phyloP scores from a whole-genome alignment of 2,329 filamentous ascomycete species.

The Microdochium nivale region DNA sequence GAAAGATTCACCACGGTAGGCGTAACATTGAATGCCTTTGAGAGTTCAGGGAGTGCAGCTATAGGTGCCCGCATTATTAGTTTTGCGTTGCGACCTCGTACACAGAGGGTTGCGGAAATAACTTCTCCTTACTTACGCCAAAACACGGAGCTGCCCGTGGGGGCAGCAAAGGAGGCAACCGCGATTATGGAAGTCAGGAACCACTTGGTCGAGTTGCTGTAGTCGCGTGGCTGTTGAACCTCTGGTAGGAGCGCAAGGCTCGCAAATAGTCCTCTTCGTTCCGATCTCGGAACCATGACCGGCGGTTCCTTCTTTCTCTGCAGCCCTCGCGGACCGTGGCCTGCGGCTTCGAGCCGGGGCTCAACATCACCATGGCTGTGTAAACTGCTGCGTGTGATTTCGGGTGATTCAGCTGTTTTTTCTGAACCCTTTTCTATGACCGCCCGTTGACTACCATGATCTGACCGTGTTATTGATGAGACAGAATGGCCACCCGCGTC shows the following conservation, averaged over 20 bases:
- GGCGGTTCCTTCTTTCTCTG: not conserved
- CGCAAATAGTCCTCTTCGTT: not conserved
- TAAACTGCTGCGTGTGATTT: not conserved
- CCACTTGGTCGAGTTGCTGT: not conserved
- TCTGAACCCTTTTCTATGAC: not conserved
- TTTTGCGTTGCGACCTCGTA: not conserved
- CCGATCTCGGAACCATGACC: not conserved
- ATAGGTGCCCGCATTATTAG: not conserved
- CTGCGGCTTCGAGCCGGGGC: not conserved
- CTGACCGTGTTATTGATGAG: too few species aligned
- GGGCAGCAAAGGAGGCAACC: not conserved
- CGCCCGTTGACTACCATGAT: not conserved
- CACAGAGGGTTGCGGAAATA: not conserved
- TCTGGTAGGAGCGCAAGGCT: not conserved
- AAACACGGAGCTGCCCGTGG: not conserved
- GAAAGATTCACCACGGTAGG: slow-evolving; percentile 63
- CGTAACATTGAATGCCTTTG: slow-evolving; percentile 48
- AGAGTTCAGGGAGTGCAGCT: slow-evolving; percentile 58
- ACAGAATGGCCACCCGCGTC: not conserved
- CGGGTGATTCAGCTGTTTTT: not conserved
- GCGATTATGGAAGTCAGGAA: not conserved
- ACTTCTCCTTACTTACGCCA: not conserved
- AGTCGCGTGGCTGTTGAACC: not conserved
- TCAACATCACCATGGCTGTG: not conserved
- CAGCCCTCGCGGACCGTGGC: not conserved